Base-by-base conservation (phyloP, 768 basidiomycete species). In the Lactifluus subvellereus region DNA sequence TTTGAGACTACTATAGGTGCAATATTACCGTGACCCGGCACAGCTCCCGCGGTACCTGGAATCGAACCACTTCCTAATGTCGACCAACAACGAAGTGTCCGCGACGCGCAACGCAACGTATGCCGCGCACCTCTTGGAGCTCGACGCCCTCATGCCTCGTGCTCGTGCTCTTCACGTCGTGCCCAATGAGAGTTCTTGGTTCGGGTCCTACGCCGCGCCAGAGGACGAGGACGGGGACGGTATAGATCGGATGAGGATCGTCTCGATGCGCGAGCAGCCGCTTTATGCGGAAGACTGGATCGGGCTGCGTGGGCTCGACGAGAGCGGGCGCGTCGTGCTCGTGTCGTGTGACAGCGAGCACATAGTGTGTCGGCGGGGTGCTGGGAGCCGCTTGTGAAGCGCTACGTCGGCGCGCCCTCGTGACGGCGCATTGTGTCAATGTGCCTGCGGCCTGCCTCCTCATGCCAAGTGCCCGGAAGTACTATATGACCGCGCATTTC, bases 181-280 rank as follows among this genome's bases (percentile, higher is more conserved):
- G n/a, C 92, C 92, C 0, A 91, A 90, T 72, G 91, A 93, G 73
- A 89, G 83, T 67, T 76, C 88, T 11, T 93, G 91, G 91, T 94
- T 94, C 73, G 91, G 89, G 6, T 86, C 88, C 3, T 87, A 88
- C 68, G 78, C 77, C 1, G 75, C 74, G 2, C 61, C 71, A 8
- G 73, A 77, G 20, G 77, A 79, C 18, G 74, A 75, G 8, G 43
- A 51, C 27, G 27, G 2, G 27, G 27, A 27, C 27, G 27, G 27
- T 27, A 27, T 27, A 27, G 27, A 27, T 27, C 2, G 27, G 27
- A 27, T 27, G 27, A 2, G 27, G 27, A 27, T 27, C 48, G 75
- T 93, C 33, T 85, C 88, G 2, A 88, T 94, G 89, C 81, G 78
- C 42, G 71, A 72, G 56, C 91, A 93, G 63, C 84, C 83, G 10